A percentile compares a stretch with the other conserved stretches of the same genome.
Conservation (phyloP, 768 basidiomycete genomes). For the Hericium coralloides region DNA sequence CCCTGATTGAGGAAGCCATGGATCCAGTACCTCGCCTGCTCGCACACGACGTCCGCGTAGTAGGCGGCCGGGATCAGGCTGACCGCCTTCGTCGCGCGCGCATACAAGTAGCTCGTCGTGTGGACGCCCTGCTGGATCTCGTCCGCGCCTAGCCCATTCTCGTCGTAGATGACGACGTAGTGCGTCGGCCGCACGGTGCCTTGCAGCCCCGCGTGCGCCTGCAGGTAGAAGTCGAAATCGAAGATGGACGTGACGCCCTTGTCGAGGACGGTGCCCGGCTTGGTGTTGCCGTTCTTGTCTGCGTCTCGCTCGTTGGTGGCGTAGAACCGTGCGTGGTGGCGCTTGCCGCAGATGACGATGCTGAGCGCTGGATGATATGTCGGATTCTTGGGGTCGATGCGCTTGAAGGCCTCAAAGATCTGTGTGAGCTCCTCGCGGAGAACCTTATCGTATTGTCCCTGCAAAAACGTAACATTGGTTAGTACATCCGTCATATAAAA, state of each 20-base stretch:
- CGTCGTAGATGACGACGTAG: slow-evolving; percentile 75
- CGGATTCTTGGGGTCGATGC: slow-evolving; percentile 32
- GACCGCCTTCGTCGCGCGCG: slow-evolving; percentile 77
- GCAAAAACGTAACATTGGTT: background rate
- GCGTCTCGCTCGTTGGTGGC: slow-evolving; percentile 40
- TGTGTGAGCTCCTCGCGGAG: slow-evolving; percentile 51
- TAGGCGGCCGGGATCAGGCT: slow-evolving; percentile 75
- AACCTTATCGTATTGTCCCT: slow-evolving; percentile 71
- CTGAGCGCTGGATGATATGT: slow-evolving; percentile 56
- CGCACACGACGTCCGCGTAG: slow-evolving; percentile 77
- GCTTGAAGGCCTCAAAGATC: slow-evolving; percentile 53
- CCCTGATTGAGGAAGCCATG: slow-evolving; percentile 53
- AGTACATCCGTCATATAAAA: background rate
- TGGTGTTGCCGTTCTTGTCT: slow-evolving; percentile 66
- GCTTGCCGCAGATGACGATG: slow-evolving; percentile 76
- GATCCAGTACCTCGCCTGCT: slow-evolving; percentile 67
- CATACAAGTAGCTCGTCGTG: slow-evolving; percentile 64
- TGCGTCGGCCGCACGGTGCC: slow-evolving; percentile 68
- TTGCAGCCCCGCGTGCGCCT: slow-evolving; percentile 69
- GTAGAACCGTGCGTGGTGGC: slow-evolving; percentile 56
- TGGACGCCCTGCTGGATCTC: slow-evolving; percentile 68
- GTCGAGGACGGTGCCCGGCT: slow-evolving; percentile 75
- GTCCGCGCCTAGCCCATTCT: slow-evolving; percentile 59
- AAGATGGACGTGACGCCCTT: slow-evolving; percentile 54
- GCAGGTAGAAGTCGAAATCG: slow-evolving; percentile 25